Base-by-base conservation (phyloP, 108 stramenopile species). In the Parmales sp. region DNA sequence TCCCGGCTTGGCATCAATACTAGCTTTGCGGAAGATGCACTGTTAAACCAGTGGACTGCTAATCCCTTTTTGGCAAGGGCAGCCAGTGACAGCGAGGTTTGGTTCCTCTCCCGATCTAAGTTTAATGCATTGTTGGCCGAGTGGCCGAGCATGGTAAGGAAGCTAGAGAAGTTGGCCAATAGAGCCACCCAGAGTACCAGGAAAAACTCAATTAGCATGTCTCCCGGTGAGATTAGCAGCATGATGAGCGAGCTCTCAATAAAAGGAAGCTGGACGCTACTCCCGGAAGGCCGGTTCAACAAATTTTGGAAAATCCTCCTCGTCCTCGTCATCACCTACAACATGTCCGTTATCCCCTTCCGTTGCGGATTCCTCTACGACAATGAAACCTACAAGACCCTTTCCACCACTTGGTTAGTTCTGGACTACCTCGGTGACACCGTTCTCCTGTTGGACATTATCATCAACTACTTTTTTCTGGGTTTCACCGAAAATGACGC, bases 401-500 rank as follows among this genome's bases (percentile, higher is more conserved):
- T 68, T 18, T 64, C 78, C 3, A 19, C 26, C 18, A 38, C 45
- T 20, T 72, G 71, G 69, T 3, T 34, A 20, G 54, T 63, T 9
- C 20, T 78, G 11, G 81, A 82, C 63, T 82, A 82, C 66, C 25
- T 73, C 13, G 72, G 72, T 16, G 81, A 82, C 69, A 28, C 68
- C 2, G 48, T 82, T 2, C 72, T 78, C 37, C 22, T 76, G 11
- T 37, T 63, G 25, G 81, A 82, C 50, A 41, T 78, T 0, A 3
- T 82, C 1, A 46, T 82, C 36, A 69, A 71, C 9, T 50, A 41
- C 20, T 31, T 34, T 11, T 73, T 76, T 37, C 38, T 78, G 38
- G 78, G 70, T 43, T 78, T 70, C 43, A 76, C 66, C 48, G 77
- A 78, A 26, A 73, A 60, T 13, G 20, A 78, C 39, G 49, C 66